These are phyloP conservation scores for Saccharomycopsis lassenensis DNA, from an alignment of 805 yeast genomes.

Conservation along the genomic window DNA sequence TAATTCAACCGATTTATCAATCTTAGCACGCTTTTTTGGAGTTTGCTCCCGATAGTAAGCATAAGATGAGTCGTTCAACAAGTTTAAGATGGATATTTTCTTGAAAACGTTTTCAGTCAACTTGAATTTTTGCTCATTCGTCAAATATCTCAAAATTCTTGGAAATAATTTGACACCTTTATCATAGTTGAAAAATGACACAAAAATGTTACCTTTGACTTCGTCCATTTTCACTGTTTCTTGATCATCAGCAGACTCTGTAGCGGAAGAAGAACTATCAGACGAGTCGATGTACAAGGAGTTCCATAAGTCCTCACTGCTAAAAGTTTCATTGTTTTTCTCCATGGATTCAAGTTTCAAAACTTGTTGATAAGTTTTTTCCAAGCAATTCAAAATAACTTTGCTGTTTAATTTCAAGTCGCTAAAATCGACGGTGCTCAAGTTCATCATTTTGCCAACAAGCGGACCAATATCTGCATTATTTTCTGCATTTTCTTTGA, in stretches of 20 bases:
- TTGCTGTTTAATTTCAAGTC: slow-evolving; percentile 28
- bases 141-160: slow-evolving; percentile 74
- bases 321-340: slow-evolving; percentile 42
- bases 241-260: too few relatives aligned
- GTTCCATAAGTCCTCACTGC: slow-evolving; percentile 55
- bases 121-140: slow-evolving; percentile 65
- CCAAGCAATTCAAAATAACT: slow-evolving; percentile 57
- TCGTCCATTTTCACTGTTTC: slow-evolving; percentile 36
- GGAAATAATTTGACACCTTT: slow-evolving; percentile 86
- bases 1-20: slow-evolving; percentile 51
- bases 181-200: slow-evolving; percentile 70
- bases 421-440: slow-evolving; percentile 20
- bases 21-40: slow-evolving; percentile 35
- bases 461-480: slow-evolving; percentile 4
- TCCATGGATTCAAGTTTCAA: slow-evolving; percentile 69
- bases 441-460: slow-evolving; percentile 25
- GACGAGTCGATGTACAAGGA: slow-evolving; percentile 64
- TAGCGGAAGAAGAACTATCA: too few relatives aligned
- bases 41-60: slow-evolving; percentile 38
- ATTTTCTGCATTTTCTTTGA: slow-evolving; percentile 26
- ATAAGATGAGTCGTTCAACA: slow-evolving; percentile 70
- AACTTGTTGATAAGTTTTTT: slow-evolving; percentile 65
- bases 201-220: slow-evolving; percentile 67
- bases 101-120: slow-evolving; percentile 69
- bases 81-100: slow-evolving; percentile 68